These are phyloP conservation scores for Helichrysum umbraculigerum DNA, from an alignment of 129 eudicot genomes.

Conservation along the genomic window DNA sequence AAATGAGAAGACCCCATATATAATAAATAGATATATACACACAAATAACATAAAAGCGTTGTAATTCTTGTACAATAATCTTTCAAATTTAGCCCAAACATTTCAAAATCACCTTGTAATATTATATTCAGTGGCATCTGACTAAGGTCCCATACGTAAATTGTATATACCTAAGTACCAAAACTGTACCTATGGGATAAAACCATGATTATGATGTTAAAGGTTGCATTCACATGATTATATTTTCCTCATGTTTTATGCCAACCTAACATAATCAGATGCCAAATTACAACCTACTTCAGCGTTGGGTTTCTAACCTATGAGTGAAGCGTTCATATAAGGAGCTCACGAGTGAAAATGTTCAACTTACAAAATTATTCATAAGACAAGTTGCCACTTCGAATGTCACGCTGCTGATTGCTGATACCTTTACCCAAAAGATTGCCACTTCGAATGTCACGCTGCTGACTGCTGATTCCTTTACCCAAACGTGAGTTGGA, in stretches of 20 bases:
- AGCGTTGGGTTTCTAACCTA: neutral
- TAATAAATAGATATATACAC: neutral
- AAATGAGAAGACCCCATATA: too few relatives aligned
- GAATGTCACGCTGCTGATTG: conserved; percentile 72
- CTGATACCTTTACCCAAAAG: conserved; percentile 59
- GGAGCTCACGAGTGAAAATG: conserved; percentile 8
- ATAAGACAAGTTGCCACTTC: conserved; percentile 65
- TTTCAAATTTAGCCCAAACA: conserved; percentile 3
- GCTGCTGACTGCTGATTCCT: conserved; percentile 67
- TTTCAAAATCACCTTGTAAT: conserved; percentile 4
- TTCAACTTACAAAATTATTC: conserved; percentile 32
- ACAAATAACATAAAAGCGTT: neutral
- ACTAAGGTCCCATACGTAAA: conserved; percentile 25
- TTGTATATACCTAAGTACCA: conserved; percentile 32
- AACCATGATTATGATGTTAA: conserved; percentile 19
- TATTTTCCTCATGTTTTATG: conserved; percentile 7
- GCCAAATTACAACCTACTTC: conserved; percentile 28
- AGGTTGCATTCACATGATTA: conserved; percentile 15
- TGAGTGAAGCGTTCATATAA: conserved; percentile 1
- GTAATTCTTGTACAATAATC: conserved; percentile 12
- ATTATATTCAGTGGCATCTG: conserved; percentile 21
- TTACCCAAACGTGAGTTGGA: conserved; percentile 53
- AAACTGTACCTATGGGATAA: conserved; percentile 35
- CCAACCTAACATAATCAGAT: conserved; percentile 15
- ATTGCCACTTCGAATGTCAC: conserved; percentile 69